Conservation (phyloP, 495 filamentous ascomycete species). For the Aspergillus coremiiformis region DNA sequence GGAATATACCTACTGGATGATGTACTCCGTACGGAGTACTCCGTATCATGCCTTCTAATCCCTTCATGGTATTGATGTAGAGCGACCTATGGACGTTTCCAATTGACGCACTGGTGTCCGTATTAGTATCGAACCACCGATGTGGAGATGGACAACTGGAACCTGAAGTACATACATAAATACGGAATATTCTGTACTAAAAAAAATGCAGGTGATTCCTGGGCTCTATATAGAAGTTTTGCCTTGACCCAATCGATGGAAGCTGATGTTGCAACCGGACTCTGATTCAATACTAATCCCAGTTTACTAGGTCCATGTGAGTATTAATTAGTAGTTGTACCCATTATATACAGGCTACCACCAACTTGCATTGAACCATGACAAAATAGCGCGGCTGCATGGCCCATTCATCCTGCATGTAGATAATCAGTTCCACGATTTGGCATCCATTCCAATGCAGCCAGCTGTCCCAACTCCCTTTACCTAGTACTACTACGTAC, state of each 20-base stretch:
- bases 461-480: slow-evolving; percentile 23
- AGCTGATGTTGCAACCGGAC: background rate
- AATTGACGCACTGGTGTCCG: too few relatives aligned
- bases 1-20: too few relatives aligned
- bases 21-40: background rate
- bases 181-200: background rate
- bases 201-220: background rate
- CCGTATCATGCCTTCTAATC: background rate
- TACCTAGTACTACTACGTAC: too few relatives aligned
- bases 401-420: background rate
- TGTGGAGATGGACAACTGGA: background rate
- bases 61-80: background rate
- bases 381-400: background rate
- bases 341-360: background rate
- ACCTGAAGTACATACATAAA: background rate
- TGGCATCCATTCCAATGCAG: background rate
- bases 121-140: background rate
- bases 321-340: background rate
- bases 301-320: background rate
- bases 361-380: background rate
- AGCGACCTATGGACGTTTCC: background rate
- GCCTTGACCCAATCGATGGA: background rate
- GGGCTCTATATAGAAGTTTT: background rate
- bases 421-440: background rate
- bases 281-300: background rate